These are phyloP conservation scores for Trichoderma breve DNA, from an alignment of 2,329 filamentous ascomycete genomes.

Conservation along the genomic window DNA sequence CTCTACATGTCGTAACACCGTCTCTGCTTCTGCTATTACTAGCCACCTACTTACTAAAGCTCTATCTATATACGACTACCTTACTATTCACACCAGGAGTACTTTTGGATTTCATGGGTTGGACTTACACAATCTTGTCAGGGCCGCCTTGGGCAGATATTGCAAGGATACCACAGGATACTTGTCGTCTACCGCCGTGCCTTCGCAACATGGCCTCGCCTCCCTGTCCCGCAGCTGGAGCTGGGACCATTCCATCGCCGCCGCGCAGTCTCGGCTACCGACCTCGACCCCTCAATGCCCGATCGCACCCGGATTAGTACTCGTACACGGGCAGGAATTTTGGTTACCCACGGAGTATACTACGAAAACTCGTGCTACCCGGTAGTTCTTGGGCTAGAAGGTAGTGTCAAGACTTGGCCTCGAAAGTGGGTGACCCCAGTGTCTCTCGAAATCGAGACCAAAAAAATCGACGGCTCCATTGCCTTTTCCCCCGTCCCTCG, in stretches of 20 bases:
- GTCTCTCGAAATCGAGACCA: background rate
- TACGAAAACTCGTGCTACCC: background rate
- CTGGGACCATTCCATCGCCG: background rate
- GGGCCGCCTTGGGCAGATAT: background rate
- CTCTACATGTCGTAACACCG: background rate
- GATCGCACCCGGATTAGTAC: background rate
- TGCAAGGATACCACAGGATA: background rate
- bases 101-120: background rate
- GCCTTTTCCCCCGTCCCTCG: background rate
- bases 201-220: background rate
- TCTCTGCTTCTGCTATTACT: background rate
- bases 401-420: background rate
- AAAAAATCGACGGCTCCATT: background rate
- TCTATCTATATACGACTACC: background rate
- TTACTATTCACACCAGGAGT: background rate
- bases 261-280: constrained; percentile 6
- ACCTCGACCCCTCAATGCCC: constrained; percentile 10
- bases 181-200: background rate
- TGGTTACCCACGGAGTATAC: background rate
- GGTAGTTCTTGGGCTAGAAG: background rate
- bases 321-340: background rate
- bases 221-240: background rate
- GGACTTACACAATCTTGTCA: background rate
- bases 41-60: background rate
- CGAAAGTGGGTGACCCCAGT: background rate